Evolutionary conservation across 495 filamentous ascomycete species (phyloP).

Genomic region (Durotheca rogersii): DNA sequence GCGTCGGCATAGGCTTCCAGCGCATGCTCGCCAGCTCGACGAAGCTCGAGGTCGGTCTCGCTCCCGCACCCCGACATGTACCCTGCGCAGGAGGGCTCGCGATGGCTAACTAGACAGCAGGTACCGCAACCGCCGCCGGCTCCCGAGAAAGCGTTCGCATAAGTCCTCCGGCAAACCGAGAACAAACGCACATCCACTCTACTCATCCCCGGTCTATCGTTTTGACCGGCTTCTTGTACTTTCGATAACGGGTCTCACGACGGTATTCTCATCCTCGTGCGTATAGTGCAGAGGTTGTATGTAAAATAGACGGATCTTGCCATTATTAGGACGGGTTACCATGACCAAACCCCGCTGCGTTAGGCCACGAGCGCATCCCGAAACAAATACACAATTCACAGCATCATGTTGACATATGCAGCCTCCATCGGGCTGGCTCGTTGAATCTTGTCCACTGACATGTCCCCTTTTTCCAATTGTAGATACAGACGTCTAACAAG

Average conservation of each 20-base stretch:
- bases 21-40: conserved; percentile 93
- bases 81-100: background rate
- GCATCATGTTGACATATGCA: conserved; percentile 16
- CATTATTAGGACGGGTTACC: conserved; percentile 6
- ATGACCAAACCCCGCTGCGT: background rate
- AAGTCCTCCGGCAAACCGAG: too few species aligned
- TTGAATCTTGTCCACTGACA: too few species aligned
- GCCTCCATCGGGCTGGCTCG: background rate
- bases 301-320: conserved; percentile 27
- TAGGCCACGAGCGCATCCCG: background rate
- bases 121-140: conserved; percentile 41
- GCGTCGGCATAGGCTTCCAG: conserved; percentile 95
- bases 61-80: background rate
- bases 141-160: conserved; percentile 41
- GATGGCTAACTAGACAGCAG: conserved; percentile 21
- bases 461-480: too few species aligned
- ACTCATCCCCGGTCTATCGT: conserved; percentile 38
- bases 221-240: conserved; percentile 41
- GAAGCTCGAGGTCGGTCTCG: conserved; percentile 67
- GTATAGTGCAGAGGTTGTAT: conserved; percentile 25
- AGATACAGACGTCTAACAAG: too few species aligned
- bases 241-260: conserved; percentile 18
- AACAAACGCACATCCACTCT: conserved; percentile 35
- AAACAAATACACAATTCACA: conserved; percentile 16
- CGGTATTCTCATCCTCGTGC: conserved; percentile 27